Percentiles rank a stretch among this genome's conserved stretches.
Conservation (phyloP, 192 early-diverging fungal genomes). For the Geranomyces variabilis region DNA sequence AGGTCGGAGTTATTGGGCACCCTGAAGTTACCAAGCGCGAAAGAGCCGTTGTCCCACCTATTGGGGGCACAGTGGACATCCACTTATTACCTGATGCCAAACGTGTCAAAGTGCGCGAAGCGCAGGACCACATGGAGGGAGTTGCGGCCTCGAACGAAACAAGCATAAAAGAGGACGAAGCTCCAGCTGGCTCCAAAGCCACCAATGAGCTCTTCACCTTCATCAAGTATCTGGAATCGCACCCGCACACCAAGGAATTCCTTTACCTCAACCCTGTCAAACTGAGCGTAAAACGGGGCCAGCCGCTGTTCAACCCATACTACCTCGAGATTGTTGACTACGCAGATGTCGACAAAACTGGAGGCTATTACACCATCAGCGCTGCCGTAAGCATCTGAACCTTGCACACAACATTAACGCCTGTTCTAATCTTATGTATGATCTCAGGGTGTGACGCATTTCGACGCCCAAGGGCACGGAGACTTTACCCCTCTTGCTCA, state of each 20-base stretch:
- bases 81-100: not conserved
- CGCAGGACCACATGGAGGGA: not conserved
- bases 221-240: conserved; percentile 43
- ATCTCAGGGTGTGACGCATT: conserved; percentile 56
- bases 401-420: no score
- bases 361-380: conserved; percentile 56
- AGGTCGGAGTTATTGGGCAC: not conserved
- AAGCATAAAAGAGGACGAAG: not conserved
- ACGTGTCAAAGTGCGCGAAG: not conserved
- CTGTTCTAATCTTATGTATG: not conserved
- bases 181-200: not conserved
- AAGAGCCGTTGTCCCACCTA: conserved; percentile 11
- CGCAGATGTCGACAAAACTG: conserved; percentile 41
- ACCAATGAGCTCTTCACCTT: conserved; percentile 43
- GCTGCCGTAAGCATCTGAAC: conserved; percentile 46
- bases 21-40: not conserved
- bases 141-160: not conserved
- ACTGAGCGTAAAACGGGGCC: conserved; percentile 29
- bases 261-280: conserved; percentile 48
- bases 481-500: conserved; percentile 56
- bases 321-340: conserved; percentile 55
- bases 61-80: not conserved
- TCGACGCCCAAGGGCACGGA: conserved; percentile 52
- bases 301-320: conserved; percentile 58
- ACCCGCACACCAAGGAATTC: conserved; percentile 50